Base-by-base conservation (phyloP, 2,329 filamentous ascomycete genomes). In the Torrubiellomyces zombiae region DNA sequence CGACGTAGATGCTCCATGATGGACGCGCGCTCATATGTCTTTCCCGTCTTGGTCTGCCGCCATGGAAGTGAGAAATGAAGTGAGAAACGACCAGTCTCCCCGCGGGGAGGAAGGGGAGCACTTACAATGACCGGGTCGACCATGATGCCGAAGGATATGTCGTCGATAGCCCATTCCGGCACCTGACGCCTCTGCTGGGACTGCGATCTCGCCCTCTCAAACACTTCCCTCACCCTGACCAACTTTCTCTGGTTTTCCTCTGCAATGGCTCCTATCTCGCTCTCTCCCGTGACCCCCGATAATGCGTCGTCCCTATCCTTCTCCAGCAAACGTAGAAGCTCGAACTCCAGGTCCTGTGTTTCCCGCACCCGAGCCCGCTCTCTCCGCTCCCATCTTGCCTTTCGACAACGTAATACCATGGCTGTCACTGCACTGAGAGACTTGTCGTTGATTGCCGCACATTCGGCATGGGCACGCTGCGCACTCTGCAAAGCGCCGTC, bases 11-110 rank as follows among this genome's bases (percentile, higher is more conserved):
- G 83, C 49, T 92, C 82, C 42, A 83, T 61, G 32, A 98, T 76
- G 10, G 79, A 79, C 0, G 79, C 64, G 20, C 86, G 68, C 47
- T 95, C 89, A 46, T 93, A 98, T 2, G 78, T 89, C 35, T 85
- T 79, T 9, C 89, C 89, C 2, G 77, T 85, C 41, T 78, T 83
- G 1, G 80, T 86, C 74, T 58, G 49, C n/a, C n/a, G n/a, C n/a
- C n/a, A n/a, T n/a, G n/a, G n/a, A n/a, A n/a, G n/a, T n/a, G n/a
- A n/a, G n/a, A n/a, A n/a, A n/a, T n/a, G n/a, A n/a, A n/a, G n/a
- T n/a, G n/a, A n/a, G n/a, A n/a, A n/a, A n/a, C n/a, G n/a, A 17
- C 12, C 14, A 16, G 14, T 24, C 15, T 16, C 14, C 12, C 18
- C 18, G 7, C 3, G 9, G 18, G 5, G 5, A 9, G 18, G 14